Percentiles rank a stretch among this genome's conserved stretches.
These are phyloP conservation scores for Plasmodium reichenowi DNA, from an alignment of 169 alveolate genomes.

Conservation along the genomic window DNA sequence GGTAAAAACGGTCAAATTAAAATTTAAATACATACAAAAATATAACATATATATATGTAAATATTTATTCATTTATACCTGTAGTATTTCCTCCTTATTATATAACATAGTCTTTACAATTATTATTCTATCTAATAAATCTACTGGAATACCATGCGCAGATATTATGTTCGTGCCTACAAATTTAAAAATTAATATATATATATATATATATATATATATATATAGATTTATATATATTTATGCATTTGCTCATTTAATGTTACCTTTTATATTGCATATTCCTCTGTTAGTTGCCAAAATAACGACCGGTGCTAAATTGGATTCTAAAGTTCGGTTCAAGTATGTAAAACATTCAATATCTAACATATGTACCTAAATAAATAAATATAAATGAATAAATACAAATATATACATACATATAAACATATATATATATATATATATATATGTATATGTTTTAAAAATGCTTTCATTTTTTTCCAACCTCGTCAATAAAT, in stretches of 20 bases:
- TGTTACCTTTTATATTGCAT: constrained; percentile 80
- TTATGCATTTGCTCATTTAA: neutral
- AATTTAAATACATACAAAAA: neutral
- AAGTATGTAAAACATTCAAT: constrained; percentile 98
- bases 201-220: constrained; percentile 75
- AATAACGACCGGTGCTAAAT: constrained; percentile 97
- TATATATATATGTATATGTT: too few species aligned
- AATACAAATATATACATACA: neutral
- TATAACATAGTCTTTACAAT: constrained; percentile 97
- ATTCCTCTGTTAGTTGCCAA: constrained; percentile 98
- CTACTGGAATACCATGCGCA: constrained; percentile 99
- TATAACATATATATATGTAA: neutral
- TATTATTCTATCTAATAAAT: constrained; percentile 96
- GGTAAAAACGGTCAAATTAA: neutral
- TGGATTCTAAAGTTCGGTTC: constrained; percentile 97
- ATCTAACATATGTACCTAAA: constrained; percentile 95
- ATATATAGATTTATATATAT: neutral
- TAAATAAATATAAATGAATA: neutral
- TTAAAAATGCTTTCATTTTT: neutral
- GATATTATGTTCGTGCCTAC: constrained; percentile 97
- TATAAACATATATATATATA: neutral
- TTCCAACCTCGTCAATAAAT: constrained; percentile 96
- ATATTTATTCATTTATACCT: constrained; percentile 40
- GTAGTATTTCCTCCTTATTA: constrained; percentile 90
- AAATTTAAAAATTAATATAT: neutral